Percentiles rank a stretch among this genome's conserved stretches.
Conservation (phyloP, 495 filamentous ascomycete species). For the Cercophora sp. region DNA sequence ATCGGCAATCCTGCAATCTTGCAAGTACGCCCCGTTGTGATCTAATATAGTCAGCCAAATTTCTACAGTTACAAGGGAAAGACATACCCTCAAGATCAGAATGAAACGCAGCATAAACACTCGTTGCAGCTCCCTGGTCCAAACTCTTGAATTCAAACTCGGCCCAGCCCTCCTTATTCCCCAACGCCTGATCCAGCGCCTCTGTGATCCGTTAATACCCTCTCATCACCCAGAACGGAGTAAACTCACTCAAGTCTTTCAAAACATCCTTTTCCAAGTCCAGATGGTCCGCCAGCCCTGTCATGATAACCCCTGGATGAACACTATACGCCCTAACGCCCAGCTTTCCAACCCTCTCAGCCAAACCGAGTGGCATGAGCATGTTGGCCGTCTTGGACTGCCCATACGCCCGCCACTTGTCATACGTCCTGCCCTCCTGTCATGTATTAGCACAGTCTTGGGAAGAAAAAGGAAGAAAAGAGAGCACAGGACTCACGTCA, state of each 20-base stretch:
- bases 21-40: conserved; percentile 39
- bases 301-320: conserved; percentile 43
- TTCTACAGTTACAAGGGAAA: too few species aligned
- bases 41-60: too few species aligned
- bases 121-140: conserved; percentile 49
- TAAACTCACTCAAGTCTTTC: too few species aligned
- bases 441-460: neutral
- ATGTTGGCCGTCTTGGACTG: conserved; percentile 54
- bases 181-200: conserved; percentile 15
- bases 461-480: neutral
- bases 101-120: conserved; percentile 51
- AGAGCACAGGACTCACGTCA: conserved; percentile 24
- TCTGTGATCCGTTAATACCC: too few species aligned
- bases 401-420: conserved; percentile 45
- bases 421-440: conserved; percentile 45
- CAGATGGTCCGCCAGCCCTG: conserved; percentile 28
- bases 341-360: conserved; percentile 33
- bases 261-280: conserved; percentile 26
- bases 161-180: conserved; percentile 29
- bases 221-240: too few species aligned
- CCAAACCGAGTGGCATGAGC: conserved; percentile 43
- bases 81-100: conserved; percentile 28
- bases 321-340: conserved; percentile 35
- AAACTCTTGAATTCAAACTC: conserved; percentile 36
- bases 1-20: conserved; percentile 36